Conservation (phyloP, 2,329 filamentous ascomycete species). For the Beauveria rudraprayagi region DNA sequence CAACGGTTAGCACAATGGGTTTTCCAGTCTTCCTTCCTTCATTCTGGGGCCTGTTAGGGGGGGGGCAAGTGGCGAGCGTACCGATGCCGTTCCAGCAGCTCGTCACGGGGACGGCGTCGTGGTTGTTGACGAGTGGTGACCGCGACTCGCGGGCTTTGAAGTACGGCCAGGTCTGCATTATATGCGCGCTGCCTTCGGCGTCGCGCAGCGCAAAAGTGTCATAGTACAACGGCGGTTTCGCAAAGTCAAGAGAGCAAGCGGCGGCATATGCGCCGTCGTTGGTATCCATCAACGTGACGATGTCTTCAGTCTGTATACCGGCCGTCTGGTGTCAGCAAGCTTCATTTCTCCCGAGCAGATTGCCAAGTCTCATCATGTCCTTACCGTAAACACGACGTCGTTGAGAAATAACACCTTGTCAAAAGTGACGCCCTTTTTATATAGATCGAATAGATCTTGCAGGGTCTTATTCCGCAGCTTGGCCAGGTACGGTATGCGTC, state of each 20-base stretch:
- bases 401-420: slow-evolving; percentile 56
- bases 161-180: slow-evolving; percentile 52
- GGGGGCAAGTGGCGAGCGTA: slow-evolving; percentile 9
- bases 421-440: slow-evolving; percentile 40
- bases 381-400: slow-evolving; percentile 53
- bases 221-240: slow-evolving; percentile 45
- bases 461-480: slow-evolving; percentile 56
- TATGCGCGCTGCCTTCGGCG: slow-evolving; percentile 38
- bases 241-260: slow-evolving; percentile 54
- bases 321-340: neutral
- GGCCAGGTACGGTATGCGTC: slow-evolving; percentile 63
- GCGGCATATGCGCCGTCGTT: slow-evolving; percentile 51
- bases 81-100: slow-evolving; percentile 41
- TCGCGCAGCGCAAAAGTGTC: slow-evolving; percentile 57
- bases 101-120: slow-evolving; percentile 35
- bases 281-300: slow-evolving; percentile 47
- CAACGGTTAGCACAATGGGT: too few relatives aligned
- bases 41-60: too few relatives aligned
- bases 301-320: slow-evolving; percentile 40
- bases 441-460: slow-evolving; percentile 45
- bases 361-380: slow-evolving; percentile 12
- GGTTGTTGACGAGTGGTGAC: slow-evolving; percentile 41
- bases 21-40: too few relatives aligned
- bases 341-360: neutral
- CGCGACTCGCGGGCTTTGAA: slow-evolving; percentile 44